phyloP scores from a whole-genome alignment of 2,329 filamentous ascomycete genomes.

The Penicillium sp. region DNA sequence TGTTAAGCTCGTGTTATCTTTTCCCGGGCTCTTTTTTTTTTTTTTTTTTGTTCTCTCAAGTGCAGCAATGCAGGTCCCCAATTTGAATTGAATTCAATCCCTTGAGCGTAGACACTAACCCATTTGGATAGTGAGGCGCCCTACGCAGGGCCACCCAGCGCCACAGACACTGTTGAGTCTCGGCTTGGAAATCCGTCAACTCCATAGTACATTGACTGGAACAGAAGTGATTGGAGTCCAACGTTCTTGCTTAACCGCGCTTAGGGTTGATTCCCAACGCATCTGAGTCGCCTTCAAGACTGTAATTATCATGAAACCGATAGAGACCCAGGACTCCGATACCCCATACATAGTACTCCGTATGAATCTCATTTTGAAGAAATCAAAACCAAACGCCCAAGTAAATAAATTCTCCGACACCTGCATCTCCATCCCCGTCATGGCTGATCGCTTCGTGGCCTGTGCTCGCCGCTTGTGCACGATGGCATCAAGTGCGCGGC shows the following conservation, averaged over 20 bases:
- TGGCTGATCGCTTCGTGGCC: constrained; percentile 19
- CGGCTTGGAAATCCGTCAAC: not conserved
- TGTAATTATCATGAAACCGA: too few relatives aligned
- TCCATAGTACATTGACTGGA: not conserved
- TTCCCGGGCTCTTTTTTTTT: not conserved
- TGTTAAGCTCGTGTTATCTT: too few relatives aligned
- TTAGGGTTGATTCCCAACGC: not conserved
- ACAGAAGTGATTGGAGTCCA: not conserved
- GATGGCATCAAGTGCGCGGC: constrained; percentile 23
- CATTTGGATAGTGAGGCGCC: not conserved
- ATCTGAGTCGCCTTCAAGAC: not conserved
- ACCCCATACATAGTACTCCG: too few relatives aligned
- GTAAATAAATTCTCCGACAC: constrained; percentile 22
- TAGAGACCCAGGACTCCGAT: too few relatives aligned
- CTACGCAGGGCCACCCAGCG: not conserved
- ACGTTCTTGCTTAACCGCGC: not conserved
- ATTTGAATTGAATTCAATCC: constrained; percentile 17
- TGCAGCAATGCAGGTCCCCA: constrained; percentile 1
- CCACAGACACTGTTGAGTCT: not conserved
- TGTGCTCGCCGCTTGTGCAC: constrained; percentile 25
- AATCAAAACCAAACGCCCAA: too few relatives aligned
- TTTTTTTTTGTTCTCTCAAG: not conserved
- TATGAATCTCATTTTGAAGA: too few relatives aligned
- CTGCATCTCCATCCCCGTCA: constrained; percentile 1
- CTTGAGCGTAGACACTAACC: constrained; percentile 3